Conservation (phyloP, 495 filamentous ascomycete species). For the Parmelia sp. region DNA sequence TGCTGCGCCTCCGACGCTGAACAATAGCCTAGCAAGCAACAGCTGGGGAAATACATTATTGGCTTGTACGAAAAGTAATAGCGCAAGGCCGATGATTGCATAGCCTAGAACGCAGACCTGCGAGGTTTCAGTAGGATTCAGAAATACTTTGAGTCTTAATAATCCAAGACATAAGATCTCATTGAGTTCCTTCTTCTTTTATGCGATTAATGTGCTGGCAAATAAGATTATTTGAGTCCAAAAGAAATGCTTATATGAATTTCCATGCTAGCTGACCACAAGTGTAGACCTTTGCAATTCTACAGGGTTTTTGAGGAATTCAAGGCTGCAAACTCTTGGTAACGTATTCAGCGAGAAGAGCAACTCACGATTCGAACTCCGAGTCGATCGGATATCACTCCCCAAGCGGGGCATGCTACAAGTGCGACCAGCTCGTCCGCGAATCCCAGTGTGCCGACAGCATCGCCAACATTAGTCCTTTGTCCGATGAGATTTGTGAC, state of each 20-base stretch:
- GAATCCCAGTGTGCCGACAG: constrained; percentile 91
- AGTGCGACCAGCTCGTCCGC: constrained; percentile 90
- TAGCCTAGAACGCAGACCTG: constrained; percentile 75
- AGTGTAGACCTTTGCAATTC: neutral
- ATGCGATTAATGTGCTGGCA: neutral
- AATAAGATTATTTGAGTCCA: neutral
- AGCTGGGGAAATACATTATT: constrained; percentile 85
- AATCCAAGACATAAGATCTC: neutral
- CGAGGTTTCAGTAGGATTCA: neutral
- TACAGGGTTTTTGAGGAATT: neutral
- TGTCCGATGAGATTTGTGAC: constrained; percentile 84
- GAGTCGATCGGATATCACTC: constrained; percentile 78
- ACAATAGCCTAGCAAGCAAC: constrained; percentile 75
- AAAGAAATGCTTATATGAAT: neutral
- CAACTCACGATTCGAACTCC: constrained; percentile 62
- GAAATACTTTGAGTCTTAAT: neutral
- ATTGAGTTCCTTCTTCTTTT: neutral
- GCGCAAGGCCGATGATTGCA: constrained; percentile 63
- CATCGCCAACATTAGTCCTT: constrained; percentile 70
- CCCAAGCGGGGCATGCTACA: constrained; percentile 87
- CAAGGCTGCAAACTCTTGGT: neutral
- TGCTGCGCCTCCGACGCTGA: constrained; percentile 85
- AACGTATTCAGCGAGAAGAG: constrained; percentile 17
- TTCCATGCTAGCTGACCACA: neutral
- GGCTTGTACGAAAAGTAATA: constrained; percentile 78